Evolutionary conservation across 2,329 filamentous ascomycete genomes (phyloP), one percentile per base, ranked within the genome.

Genomic region (Alternaria burnsii): DNA sequence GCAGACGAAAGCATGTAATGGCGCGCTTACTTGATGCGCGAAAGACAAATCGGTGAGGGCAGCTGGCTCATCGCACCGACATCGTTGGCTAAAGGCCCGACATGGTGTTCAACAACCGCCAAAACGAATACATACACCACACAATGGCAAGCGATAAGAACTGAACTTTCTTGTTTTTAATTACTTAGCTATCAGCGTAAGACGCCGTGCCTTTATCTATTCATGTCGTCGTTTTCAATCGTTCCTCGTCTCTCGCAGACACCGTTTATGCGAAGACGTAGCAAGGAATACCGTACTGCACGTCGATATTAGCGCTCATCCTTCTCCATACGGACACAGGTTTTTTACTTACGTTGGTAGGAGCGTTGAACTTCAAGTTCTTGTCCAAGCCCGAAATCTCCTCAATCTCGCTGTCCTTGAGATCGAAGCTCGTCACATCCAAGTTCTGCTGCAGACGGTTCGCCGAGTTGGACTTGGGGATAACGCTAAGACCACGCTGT

Each of bases 401-500:
- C 41, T 69, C 44, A 46, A 77, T 69, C 64, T 78, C 76, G 32
- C 63, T 68, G 20, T 68, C 58, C 40, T 60, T 66, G 30, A 78
- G 61, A 34, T 77, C 70, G 52, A 75, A 78, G 61, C 64, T 64
- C 9, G 66, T 70, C 20, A 74, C 70, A 52, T 76, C 72, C 57
- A 78, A 57, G 62, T 78, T 78, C 65, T 76, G 65, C 42, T 65
- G 58, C 53, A 78, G 59, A n/a, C 75, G 67, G 51, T 70, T 60
- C 52, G 66, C 66, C 24, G 71, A 69, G 61, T 71, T 76, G 52
- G 73, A 76, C 70, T 79, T 79, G 41, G 76, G 76, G 53, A 79
- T 79, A 32, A 78, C 76, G n/a, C 71, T 70, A 6, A 77, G 58
- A 18, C 76, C 76, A 20, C 75, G 70, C 86, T 97, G 93, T n/a